Conservation (phyloP, 441 rosid species). For the Flueggea neowawraea region DNA sequence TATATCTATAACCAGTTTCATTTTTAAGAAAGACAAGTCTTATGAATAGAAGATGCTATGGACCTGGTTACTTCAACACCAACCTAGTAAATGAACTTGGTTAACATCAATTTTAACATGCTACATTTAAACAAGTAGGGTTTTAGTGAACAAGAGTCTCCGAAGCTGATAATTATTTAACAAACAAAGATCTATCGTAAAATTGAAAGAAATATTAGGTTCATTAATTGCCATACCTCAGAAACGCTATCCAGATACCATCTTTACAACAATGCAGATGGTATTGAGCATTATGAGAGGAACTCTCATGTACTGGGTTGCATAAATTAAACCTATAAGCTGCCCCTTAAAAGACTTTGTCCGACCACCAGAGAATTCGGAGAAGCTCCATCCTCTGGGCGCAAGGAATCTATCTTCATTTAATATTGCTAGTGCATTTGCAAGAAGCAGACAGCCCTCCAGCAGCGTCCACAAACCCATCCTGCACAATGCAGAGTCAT, state of each 20-base stretch:
- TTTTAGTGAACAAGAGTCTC: background rate
- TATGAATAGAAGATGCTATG: background rate
- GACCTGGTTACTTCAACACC: background rate
- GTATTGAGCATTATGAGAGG: slow-evolving; percentile 66
- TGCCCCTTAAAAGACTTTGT: slow-evolving; percentile 71
- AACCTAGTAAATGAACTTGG: no score
- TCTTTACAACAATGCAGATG: slow-evolving; percentile 60
- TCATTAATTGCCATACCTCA: slow-evolving; percentile 17
- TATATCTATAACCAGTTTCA: no score
- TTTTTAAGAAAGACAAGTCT: background rate
- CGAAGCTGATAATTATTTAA: background rate
- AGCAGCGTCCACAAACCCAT: slow-evolving; percentile 86
- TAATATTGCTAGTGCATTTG: slow-evolving; percentile 85
- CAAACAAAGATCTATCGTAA: background rate
- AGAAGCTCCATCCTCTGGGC: slow-evolving; percentile 87
- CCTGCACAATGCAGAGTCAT: slow-evolving; percentile 13
- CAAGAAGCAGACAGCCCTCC: slow-evolving; percentile 83
- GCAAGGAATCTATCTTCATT: slow-evolving; percentile 96
- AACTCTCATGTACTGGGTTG: slow-evolving; percentile 71
- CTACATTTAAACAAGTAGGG: background rate
- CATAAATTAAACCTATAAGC: slow-evolving; percentile 70
- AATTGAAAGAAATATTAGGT: background rate
- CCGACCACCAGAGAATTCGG: slow-evolving; percentile 54
- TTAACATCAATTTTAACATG: background rate
- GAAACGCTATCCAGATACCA: slow-evolving; percentile 55